A percentile compares a stretch with the other conserved stretches of the same genome.
These are phyloP conservation scores for Nothophytophthora sp. DNA, from an alignment of 352 stramenopile genomes.

Conservation along the genomic window DNA sequence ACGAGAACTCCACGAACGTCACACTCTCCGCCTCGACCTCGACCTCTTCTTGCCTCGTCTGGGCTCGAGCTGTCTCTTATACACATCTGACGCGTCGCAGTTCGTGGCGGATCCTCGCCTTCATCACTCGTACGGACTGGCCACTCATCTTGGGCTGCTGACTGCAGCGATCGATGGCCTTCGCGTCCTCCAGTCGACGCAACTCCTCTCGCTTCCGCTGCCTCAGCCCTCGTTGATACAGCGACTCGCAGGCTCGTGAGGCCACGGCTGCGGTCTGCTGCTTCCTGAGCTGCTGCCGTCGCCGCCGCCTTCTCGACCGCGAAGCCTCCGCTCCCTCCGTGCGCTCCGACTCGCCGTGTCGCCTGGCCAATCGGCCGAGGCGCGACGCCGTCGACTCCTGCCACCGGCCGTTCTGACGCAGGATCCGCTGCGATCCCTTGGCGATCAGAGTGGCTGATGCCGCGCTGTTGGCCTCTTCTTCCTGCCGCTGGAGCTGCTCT, in stretches of 20 bases:
- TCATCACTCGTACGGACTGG: constrained; percentile 40
- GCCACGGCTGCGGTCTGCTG: constrained; percentile 12
- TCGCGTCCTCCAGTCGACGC: constrained; percentile 19
- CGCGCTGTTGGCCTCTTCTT: constrained; percentile 12
- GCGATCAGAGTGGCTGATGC: constrained; percentile 28
- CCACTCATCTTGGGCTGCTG: constrained; percentile 36
- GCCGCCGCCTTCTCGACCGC: constrained; percentile 7
- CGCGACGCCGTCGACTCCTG: constrained; percentile 38
- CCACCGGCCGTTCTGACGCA: constrained; percentile 57
- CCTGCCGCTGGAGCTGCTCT: constrained; percentile 20
- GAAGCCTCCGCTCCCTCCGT: constrained; percentile 1
- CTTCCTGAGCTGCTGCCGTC: constrained; percentile 17
- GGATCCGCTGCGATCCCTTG: constrained; percentile 51
- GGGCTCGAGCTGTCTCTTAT: too few species aligned
- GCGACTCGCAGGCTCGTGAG: constrained; percentile 45
- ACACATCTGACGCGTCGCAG: too few species aligned
- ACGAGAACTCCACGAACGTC: constrained; percentile 60
- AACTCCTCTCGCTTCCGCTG: constrained; percentile 33
- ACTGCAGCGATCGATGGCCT: constrained; percentile 14
- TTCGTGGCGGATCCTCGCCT: constrained; percentile 36
- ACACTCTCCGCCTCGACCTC: too few species aligned
- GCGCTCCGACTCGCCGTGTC: background rate
- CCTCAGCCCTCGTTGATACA: constrained; percentile 50
- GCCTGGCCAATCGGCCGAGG: constrained; percentile 30
- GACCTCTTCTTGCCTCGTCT: too few species aligned